Percentiles rank a stretch among this genome's conserved stretches.
Conservation (phyloP, 2,329 filamentous ascomycete genomes). For the Xylariaceae sp. region DNA sequence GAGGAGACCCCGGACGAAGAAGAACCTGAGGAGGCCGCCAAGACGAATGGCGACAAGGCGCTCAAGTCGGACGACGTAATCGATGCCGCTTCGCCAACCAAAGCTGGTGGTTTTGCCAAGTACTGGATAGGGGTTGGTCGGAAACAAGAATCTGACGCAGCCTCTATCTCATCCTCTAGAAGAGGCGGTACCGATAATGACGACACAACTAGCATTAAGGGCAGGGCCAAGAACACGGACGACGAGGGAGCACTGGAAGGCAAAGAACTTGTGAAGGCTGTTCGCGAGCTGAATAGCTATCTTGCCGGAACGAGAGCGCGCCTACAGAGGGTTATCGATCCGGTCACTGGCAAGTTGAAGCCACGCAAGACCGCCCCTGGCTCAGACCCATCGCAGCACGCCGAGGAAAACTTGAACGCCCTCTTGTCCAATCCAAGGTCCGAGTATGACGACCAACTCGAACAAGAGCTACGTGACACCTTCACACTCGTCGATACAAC, state of each 20-base stretch:
- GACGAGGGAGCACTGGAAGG: constrained; percentile 62
- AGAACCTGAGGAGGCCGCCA: constrained; percentile 34
- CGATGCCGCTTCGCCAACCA: constrained; percentile 31
- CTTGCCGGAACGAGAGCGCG: constrained; percentile 77
- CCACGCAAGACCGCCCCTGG: constrained; percentile 40
- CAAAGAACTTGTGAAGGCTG: constrained; percentile 77
- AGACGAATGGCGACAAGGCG: constrained; percentile 28
- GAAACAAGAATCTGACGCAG: constrained; percentile 47
- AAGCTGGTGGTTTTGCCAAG: constrained; percentile 47
- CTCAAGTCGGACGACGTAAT: constrained; percentile 19
- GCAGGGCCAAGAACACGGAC: constrained; percentile 36
- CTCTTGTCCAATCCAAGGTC: constrained; percentile 39
- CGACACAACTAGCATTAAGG: constrained; percentile 51
- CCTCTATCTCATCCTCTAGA: constrained; percentile 57
- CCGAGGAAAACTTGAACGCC: constrained; percentile 23
- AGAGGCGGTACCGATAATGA: constrained; percentile 44
- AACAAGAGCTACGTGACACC: constrained; percentile 67
- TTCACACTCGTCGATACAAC: constrained; percentile 90
- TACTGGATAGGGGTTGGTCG: constrained; percentile 44
- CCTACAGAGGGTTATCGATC: constrained; percentile 58
- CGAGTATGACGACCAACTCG: constrained; percentile 56
- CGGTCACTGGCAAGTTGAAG: constrained; percentile 58
- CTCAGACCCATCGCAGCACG: constrained; percentile 31
- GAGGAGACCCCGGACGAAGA: constrained; percentile 46
- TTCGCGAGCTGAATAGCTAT: constrained; percentile 80